A percentile compares a stretch with the other conserved stretches of the same genome.
These are phyloP conservation scores for Serpula lacrymans DNA, from an alignment of 768 basidiomycete genomes.

Conservation along the genomic window DNA sequence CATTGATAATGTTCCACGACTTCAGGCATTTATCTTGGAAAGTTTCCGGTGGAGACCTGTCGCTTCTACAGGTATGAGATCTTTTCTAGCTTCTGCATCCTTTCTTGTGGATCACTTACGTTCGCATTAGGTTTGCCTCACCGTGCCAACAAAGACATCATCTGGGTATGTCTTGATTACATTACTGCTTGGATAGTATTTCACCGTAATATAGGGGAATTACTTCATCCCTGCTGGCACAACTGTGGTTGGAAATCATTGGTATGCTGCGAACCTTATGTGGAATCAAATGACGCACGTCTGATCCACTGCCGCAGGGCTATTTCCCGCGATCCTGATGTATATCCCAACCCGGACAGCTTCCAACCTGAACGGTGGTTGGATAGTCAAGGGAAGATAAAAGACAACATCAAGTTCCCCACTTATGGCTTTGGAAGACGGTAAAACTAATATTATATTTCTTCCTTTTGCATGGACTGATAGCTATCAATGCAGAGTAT, in stretches of 20 bases:
- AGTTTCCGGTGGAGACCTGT: slow-evolving; percentile 29
- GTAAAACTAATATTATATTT: slow-evolving; percentile 12
- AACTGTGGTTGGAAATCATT: slow-evolving; percentile 18
- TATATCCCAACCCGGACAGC: slow-evolving; percentile 49
- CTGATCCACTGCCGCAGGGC: too few relatives aligned
- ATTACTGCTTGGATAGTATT: neutral
- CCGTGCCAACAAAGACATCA: slow-evolving; percentile 1
- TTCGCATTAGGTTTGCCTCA: slow-evolving; percentile 1
- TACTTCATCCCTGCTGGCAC: slow-evolving; percentile 21
- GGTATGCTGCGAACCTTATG: slow-evolving; percentile 8
- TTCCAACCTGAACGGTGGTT: slow-evolving; percentile 63
- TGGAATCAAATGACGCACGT: neutral
- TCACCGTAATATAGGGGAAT: slow-evolving; percentile 19
- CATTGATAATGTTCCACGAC: slow-evolving; percentile 19
- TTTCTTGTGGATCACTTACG: too few relatives aligned
- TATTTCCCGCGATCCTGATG: slow-evolving; percentile 11
- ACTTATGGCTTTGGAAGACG: slow-evolving; percentile 55
- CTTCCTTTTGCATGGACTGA: neutral
- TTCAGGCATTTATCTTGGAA: slow-evolving; percentile 29
- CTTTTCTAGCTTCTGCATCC: neutral
- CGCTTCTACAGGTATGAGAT: slow-evolving; percentile 10
- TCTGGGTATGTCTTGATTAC: slow-evolving; percentile 1
- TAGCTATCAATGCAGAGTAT: slow-evolving; percentile 38
- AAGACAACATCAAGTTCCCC: slow-evolving; percentile 51
- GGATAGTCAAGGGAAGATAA: slow-evolving; percentile 30